Evolutionary conservation across 257 asterid species (phyloP), one percentile per base, ranked within the genome.

Genomic region (Verbena officinalis): DNA sequence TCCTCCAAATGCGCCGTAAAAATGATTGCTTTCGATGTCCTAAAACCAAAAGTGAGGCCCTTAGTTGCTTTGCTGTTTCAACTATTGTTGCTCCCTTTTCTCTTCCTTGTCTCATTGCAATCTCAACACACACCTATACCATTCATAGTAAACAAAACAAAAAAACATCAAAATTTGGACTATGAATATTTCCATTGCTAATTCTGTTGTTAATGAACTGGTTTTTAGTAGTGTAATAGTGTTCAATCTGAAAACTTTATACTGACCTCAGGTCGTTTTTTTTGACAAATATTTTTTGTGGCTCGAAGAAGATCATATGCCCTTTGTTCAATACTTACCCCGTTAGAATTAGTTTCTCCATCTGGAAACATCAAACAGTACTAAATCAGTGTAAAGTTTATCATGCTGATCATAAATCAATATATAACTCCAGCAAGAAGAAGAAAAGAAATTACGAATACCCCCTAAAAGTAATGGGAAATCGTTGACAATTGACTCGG

Each of bases 31-130:
- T 86, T 21, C 73, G 76, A 56, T 89, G 97, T 20, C 97, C 98
- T 57, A 92, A 69, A 24, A 92, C 96, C 54, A 92, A 68, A 40
- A 92, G 66, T 4, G 96, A 77, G 19, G 42, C 89, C 69, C 24
- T 72, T 19, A 64, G 59, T 56, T 70, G 71, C 75, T 79, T 83
- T 10, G 97, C 90, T 67, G 80, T 95, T 69, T 83, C 86, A 5
- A 92, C 95, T 19, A 92, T 82, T 17, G 42, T 64, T 10, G 73
- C 75, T 11, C 90, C 97, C 74, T 82, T 89, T 17, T 83, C 96
- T 33, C 79, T 83, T 27, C 88, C 97, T 80, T 82, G 83, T 60
- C 78, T 67, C 11, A 83, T 34, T 51, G 74, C 83, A 31, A 77
- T 67, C 80, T 87, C 92, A 17, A 90, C 95, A 38, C 69, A 77